Percentiles rank a stretch among this genome's conserved stretches.
phyloP scores from a whole-genome alignment of 176 grass and related monocot genomes.

The Elaeis guineensis region DNA sequence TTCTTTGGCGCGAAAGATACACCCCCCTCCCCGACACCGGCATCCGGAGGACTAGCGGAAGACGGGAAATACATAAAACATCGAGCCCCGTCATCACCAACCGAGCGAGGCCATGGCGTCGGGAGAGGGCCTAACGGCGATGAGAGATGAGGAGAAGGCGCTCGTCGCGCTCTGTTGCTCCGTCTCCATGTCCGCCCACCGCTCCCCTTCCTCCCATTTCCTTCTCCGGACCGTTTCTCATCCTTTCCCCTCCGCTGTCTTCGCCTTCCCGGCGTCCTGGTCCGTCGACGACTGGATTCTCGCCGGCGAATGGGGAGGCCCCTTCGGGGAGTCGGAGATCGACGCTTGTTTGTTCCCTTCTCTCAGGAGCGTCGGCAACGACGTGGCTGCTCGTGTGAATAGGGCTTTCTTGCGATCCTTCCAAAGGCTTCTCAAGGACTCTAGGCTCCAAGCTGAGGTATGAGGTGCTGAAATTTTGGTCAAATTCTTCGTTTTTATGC shows the following conservation, averaged over 20 bases:
- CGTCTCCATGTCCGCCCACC: not conserved
- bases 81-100: no score
- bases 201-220: constrained; percentile 32
- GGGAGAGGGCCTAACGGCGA: no score
- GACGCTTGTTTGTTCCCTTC: constrained; percentile 71
- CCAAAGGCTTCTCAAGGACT: constrained; percentile 33
- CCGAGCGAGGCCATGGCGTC: no score
- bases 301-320: constrained; percentile 10
- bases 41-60: no score
- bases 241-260: constrained; percentile 49
- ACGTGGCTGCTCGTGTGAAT: constrained; percentile 49
- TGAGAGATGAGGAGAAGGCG: no score
- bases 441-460: constrained; percentile 50
- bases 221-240: constrained; percentile 38
- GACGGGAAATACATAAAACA: no score
- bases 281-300: constrained; percentile 43
- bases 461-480: not conserved
- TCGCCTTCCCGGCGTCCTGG: constrained; percentile 73
- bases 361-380: constrained; percentile 57
- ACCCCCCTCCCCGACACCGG: no score
- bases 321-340: constrained; percentile 69
- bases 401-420: constrained; percentile 58
- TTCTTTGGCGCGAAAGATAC: no score
- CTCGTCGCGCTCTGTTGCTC: no score
- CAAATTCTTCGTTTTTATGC: not conserved